Evolutionary conservation across 768 basidiomycete species (phyloP).

Genomic region (Amanita rimosa): DNA sequence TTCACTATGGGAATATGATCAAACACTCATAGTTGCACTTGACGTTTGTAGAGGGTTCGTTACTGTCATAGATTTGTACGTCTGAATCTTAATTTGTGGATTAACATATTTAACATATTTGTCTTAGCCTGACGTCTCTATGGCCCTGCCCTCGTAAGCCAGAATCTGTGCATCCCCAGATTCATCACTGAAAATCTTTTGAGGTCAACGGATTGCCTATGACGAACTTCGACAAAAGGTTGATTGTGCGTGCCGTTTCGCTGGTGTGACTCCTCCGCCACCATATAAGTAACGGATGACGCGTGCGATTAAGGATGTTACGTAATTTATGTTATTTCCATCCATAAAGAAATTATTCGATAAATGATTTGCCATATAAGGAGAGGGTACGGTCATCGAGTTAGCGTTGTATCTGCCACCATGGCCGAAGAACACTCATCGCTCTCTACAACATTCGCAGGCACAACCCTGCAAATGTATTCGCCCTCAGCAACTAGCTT

Average conservation of each 20-base stretch:
- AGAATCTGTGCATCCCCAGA: background rate
- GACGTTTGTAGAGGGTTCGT: constrained; percentile 53
- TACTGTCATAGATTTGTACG: constrained; percentile 45
- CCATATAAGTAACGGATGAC: no score
- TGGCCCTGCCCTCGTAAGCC: constrained; percentile 56
- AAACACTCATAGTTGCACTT: constrained; percentile 44
- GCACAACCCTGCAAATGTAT: background rate
- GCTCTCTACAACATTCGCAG: background rate
- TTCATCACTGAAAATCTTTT: background rate
- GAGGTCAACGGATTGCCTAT: constrained; percentile 44
- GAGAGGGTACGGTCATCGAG: background rate
- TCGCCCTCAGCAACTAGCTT: constrained; percentile 12
- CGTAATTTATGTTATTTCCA: no score
- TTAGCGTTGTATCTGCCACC: background rate
- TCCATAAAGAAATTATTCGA: background rate
- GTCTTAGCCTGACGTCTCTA: constrained; percentile 33
- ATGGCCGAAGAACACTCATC: constrained; percentile 6
- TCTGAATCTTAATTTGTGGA: constrained; percentile 4
- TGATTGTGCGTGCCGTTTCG: constrained; percentile 30
- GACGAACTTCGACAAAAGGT: constrained; percentile 34
- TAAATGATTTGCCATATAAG: constrained; percentile 6
- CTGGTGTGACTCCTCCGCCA: constrained; percentile 34
- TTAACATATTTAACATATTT: constrained; percentile 9
- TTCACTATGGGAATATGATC: constrained; percentile 50
- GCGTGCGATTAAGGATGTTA: no score